Evolutionary conservation across 202 grass and related monocot genomes (phyloP), one percentile per base, ranked within the genome.

Genomic region (Hordeum pubiflorum): DNA sequence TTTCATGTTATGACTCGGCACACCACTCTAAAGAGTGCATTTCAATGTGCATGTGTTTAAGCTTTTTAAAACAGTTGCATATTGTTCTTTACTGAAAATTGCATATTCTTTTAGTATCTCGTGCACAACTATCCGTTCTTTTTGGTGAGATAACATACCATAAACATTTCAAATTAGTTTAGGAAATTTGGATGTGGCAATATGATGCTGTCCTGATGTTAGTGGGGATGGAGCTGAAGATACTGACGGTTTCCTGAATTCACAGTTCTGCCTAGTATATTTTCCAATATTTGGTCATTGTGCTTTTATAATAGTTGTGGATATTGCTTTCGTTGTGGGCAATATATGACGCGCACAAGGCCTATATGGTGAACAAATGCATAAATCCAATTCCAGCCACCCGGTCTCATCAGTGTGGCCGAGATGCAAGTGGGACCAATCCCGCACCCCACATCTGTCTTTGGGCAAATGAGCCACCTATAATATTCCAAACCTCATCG

Each of bases 231-330:
- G 69, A 85, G 39, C 65, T 69, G 12, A 71, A 38, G 39, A 60
- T 5, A 72, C 21, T 14, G 40, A 77, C 2, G 24, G 37, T 73
- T 64, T 74, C 17, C 32, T 63, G 18, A 56, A 71, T 73, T 43
- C 31, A 24, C 46, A 85, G 31, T 73, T 63, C 8, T 80, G 18
- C 50, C 6, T 66, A 67, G 71, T 80, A 56, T 58, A 55, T 43
- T 36, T 13, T 37, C 37, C 12, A 69, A 20, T 60, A 48, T 48
- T 70, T 13, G 60, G n/a, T 40, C 10, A 55, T 27, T 69, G 26
- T 69, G 27, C 2, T 21, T 2, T 34, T 79, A 29, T 79, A 31
- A 54, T 48, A 81, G 50, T 31, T 58, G 6, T 13, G 57, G 50
- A 31, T 67, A 67, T 58, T 77, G 1, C 18, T 44, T 56, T 11